Conservation (phyloP, 1,284 basidiomycete species). For the Naganishia cerealis region DNA sequence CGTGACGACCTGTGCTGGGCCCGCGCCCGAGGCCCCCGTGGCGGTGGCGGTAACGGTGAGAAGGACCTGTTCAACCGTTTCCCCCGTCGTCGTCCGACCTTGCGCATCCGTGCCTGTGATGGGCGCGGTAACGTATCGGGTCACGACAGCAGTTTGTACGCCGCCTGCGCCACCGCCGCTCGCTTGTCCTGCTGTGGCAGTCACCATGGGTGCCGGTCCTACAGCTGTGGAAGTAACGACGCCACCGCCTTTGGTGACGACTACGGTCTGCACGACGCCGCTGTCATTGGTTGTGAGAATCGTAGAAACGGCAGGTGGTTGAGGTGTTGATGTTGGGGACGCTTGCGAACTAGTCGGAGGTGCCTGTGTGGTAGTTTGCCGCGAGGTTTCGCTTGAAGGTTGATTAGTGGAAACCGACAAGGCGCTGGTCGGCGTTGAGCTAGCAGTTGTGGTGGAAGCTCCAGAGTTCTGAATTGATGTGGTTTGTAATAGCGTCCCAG, state of each 20-base stretch:
- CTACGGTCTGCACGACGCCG: slow-evolving; percentile 1
- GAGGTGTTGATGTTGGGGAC: not conserved
- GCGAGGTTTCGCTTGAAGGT: not conserved
- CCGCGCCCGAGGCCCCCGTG: not conserved
- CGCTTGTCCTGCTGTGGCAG: not conserved
- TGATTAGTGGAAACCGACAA: not conserved
- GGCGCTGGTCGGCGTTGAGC: not conserved
- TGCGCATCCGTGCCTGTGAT: slow-evolving; percentile 23
- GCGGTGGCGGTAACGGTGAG: slow-evolving; percentile 19
- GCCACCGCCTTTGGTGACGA: slow-evolving; percentile 14
- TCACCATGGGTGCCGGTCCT: not conserved
- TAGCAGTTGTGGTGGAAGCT: not conserved
- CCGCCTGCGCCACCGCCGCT: not conserved
- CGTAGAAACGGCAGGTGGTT: slow-evolving; percentile 7
- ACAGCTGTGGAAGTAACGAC: slow-evolving; percentile 17
- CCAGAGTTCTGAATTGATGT: not conserved
- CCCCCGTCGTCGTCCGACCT: slow-evolving; percentile 15
- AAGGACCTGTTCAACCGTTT: slow-evolving; percentile 11
- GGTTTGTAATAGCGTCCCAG: not conserved
- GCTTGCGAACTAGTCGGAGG: not conserved
- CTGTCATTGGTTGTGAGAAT: slow-evolving; percentile 1
- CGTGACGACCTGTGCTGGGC: slow-evolving; percentile 20
- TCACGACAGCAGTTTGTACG: slow-evolving; percentile 13
- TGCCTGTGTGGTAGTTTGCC: not conserved
- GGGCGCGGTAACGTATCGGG: slow-evolving; percentile 26